Base-by-base conservation (phyloP, 257 asterid genomes). In the Linaria vulgaris region DNA sequence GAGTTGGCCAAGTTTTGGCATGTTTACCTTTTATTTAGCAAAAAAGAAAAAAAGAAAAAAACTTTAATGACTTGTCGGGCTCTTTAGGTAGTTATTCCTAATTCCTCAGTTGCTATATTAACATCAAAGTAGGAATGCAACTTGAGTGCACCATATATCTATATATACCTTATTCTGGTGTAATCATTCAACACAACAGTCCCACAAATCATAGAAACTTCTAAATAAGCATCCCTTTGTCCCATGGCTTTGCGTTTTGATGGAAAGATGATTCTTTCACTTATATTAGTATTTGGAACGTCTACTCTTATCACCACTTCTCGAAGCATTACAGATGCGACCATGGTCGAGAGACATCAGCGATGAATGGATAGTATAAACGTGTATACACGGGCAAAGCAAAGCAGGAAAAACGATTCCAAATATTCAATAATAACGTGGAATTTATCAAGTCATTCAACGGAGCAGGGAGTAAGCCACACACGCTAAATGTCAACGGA, bases 391-490 rank as follows among this genome's bases (percentile, higher is more conserved):
- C 55, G 54, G 73, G 76, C 11, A 43, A 61, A 12, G 38, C 16
- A n/a, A 82, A 79, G 67, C 76, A 67, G 56, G 67, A 64, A 53
- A 61, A 54, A 24, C 61, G 75, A 15, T 70, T 49, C 59, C 56
- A 59, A 49, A 75, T 73, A 49, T 79, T 79, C 66, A 79, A 70
- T 64, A 58, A 73, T 12, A 79, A 76, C 49, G 57, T 73, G 27
- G 65, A 70, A 62, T 73, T 56, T 21, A 67, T 79, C 9, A 72
- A 73, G 17, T 76, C 72, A n/a, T 24, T 67, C 31, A 79, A 76
- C 48, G 24, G 21, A 11, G 78, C 53, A 12, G 76, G 73, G 1
- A 59, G 24, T 55, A 19, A 56, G 51, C 58, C 80, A 4, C 73
- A 76, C 55, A 70, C 65, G 62, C 73, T 75, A 1, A 72, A 58